A percentile compares a stretch with the other conserved stretches of the same genome.
Evolutionary conservation across 1,284 basidiomycete species (phyloP).

Genomic region (Fomitiporia mediterranea): DNA sequence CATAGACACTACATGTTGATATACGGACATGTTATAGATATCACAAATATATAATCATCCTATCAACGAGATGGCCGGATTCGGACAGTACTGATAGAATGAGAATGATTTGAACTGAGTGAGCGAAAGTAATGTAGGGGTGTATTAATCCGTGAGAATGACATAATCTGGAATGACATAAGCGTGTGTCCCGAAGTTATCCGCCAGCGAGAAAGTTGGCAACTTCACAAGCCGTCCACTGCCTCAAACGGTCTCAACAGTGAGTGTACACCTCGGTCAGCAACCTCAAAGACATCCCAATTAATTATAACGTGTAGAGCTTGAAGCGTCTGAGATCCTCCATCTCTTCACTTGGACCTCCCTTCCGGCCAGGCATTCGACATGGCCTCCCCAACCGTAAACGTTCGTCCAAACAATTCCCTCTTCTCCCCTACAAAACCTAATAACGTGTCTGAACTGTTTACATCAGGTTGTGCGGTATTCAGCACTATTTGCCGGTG

Average conservation of each 20-base stretch:
- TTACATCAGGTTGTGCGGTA: constrained; percentile 85
- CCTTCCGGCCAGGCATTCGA: constrained; percentile 21
- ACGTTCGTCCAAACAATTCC: constrained; percentile 39
- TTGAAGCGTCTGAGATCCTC: constrained; percentile 2
- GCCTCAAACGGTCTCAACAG: constrained; percentile 5
- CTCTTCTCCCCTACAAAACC: not conserved
- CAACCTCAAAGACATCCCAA: not conserved
- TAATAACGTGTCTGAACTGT: constrained; percentile 22
- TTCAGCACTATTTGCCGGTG: constrained; percentile 84
- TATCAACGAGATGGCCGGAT: no score
- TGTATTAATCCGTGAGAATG: not conserved
- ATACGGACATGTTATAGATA: no score
- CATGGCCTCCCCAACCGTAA: constrained; percentile 64
- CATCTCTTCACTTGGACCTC: not conserved
- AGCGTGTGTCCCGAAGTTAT: constrained; percentile 5
- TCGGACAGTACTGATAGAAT: no score
- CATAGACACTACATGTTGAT: no score
- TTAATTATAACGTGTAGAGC: not conserved
- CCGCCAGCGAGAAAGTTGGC: constrained; percentile 15
- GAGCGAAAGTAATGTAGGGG: not conserved
- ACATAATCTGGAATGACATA: constrained; percentile 9
- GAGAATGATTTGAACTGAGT: not conserved
- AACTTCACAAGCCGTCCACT: not conserved
- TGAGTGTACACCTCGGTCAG: not conserved
- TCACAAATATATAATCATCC: no score